These are phyloP conservation scores for Scolecobasidium constrictum DNA, from an alignment of 2,329 filamentous ascomycete species.

Conservation along the genomic window DNA sequence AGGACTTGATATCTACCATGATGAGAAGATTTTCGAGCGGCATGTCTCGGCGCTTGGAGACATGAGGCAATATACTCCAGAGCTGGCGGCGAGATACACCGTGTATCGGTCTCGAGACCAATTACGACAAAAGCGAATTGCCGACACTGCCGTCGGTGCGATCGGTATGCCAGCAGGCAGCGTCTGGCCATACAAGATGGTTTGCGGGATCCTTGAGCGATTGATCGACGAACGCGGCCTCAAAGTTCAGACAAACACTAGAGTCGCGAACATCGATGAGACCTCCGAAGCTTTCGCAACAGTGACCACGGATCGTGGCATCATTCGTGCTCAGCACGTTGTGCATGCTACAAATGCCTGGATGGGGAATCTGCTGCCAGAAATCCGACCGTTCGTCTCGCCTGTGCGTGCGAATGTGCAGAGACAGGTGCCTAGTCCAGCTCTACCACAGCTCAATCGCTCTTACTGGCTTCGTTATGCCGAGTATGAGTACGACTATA, in stretches of 20 bases:
- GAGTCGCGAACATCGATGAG: not conserved
- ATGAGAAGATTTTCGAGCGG: not conserved
- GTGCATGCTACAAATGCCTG: constrained; percentile 26
- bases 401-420: not conserved
- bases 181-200: constrained; percentile 3
- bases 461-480: no score
- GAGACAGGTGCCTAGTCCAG: no score
- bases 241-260: not conserved
- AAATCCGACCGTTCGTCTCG: constrained; percentile 19
- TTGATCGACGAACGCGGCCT: not conserved
- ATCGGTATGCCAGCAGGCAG: not conserved
- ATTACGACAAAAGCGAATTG: not conserved
- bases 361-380: constrained; percentile 18
- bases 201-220: constrained; percentile 1
- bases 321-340: constrained; percentile 14
- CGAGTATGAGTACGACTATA: no score
- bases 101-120: constrained; percentile 1
- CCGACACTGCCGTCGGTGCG: constrained; percentile 1
- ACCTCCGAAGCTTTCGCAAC: constrained; percentile 8
- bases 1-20: not conserved
- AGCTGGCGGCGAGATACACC: no score
- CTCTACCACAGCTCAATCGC: no score
- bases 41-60: not conserved
- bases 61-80: constrained; percentile 1
- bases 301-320: constrained; percentile 15